A percentile compares a stretch with the other conserved stretches of the same genome.
phyloP scores from a whole-genome alignment of 305 asterid genomes.

The Nicotiana rustica region DNA sequence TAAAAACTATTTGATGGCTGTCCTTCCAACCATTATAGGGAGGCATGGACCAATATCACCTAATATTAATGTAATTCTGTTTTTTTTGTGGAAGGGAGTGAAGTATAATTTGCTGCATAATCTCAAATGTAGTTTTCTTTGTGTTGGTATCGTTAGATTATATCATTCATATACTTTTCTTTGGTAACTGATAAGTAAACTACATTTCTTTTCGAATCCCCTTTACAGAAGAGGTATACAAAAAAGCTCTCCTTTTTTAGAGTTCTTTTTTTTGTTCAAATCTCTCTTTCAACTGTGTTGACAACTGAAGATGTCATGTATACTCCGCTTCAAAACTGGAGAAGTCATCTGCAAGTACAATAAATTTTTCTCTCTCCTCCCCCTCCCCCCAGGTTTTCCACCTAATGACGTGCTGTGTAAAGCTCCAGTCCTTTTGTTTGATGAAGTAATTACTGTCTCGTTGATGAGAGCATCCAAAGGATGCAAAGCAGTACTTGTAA shows the following conservation, averaged over 20 bases:
- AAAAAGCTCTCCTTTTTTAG: neutral
- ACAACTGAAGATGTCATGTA: constrained; percentile 9
- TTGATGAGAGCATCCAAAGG: neutral
- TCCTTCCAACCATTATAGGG: neutral
- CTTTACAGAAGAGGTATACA: neutral
- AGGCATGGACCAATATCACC: neutral
- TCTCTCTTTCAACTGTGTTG: neutral
- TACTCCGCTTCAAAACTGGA: neutral
- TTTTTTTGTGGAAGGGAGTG: neutral
- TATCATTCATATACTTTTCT: neutral
- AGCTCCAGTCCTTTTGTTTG: neutral
- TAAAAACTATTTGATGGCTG: constrained; percentile 13
- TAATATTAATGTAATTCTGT: neutral
- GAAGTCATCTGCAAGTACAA: neutral
- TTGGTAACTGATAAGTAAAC: constrained; percentile 8
- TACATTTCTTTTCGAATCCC: neutral
- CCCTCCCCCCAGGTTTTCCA: neutral
- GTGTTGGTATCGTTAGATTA: neutral
- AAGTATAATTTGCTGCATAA: neutral
- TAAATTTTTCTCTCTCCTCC: too few species aligned
- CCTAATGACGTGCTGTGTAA: constrained; percentile 14
- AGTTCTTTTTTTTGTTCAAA: neutral
- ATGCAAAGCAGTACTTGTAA: neutral
- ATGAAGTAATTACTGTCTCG: too few species aligned
- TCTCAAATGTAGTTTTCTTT: constrained; percentile 13